phyloP scores from a whole-genome alignment of 1,139 yeast species.

The Scheffersomyces segobiensis region DNA sequence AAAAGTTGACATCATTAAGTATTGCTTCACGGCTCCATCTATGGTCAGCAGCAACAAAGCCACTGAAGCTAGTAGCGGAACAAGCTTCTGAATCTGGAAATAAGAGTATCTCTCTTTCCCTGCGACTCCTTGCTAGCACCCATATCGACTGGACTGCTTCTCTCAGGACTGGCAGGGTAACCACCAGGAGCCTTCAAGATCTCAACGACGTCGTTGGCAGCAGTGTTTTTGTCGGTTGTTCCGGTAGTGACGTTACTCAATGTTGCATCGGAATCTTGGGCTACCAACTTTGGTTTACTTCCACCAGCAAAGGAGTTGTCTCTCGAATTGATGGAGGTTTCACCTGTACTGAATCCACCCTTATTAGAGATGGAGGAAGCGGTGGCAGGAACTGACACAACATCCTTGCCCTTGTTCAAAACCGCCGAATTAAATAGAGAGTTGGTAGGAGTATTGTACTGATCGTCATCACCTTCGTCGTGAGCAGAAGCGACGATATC shows the following conservation, averaged over 20 bases:
- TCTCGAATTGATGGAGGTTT: slow-evolving; percentile 9
- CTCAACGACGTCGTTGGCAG: slow-evolving; percentile 4
- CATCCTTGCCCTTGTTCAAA: slow-evolving; percentile 1
- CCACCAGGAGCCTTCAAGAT: slow-evolving; percentile 24
- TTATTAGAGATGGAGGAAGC: background rate
- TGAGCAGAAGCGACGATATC: slow-evolving; percentile 6
- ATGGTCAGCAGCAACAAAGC: background rate
- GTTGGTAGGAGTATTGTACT: slow-evolving; percentile 25
- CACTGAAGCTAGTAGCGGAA: slow-evolving; percentile 23
- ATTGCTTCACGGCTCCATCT: background rate
- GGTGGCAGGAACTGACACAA: slow-evolving; percentile 5
- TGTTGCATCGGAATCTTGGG: slow-evolving; percentile 10
- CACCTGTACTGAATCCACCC: slow-evolving; percentile 5
- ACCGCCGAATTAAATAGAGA: slow-evolving; percentile 19
- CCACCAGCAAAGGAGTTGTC: slow-evolving; percentile 7
- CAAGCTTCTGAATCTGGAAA: slow-evolving; percentile 35
- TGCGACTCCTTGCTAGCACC: slow-evolving; percentile 3
- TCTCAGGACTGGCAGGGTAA: slow-evolving; percentile 19
- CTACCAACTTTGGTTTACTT: slow-evolving; percentile 6
- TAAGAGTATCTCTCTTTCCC: slow-evolving; percentile 28
- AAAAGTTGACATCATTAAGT: background rate
- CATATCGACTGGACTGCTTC: background rate
- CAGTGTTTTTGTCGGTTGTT: slow-evolving; percentile 1
- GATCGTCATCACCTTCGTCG: slow-evolving; percentile 17
- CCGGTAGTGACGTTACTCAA: slow-evolving; percentile 4